Evolutionary conservation across 2,329 filamentous ascomycete species (phyloP).

Genomic region (Tolypocladium album): DNA sequence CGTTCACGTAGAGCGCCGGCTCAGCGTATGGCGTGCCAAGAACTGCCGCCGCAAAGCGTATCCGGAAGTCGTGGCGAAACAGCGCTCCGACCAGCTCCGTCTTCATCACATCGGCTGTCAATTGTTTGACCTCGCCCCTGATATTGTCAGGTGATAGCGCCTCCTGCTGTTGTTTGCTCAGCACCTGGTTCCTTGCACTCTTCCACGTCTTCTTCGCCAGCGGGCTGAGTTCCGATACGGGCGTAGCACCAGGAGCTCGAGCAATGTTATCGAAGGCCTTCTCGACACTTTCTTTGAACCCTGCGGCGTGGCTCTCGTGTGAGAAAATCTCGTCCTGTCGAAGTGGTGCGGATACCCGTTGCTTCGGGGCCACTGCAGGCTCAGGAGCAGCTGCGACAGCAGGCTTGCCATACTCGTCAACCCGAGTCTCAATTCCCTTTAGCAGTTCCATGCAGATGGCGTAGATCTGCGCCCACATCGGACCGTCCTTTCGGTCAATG

Average conservation of each 20-base stretch:
- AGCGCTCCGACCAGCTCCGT: constrained; percentile 49
- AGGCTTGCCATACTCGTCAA: constrained; percentile 49
- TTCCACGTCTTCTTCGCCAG: constrained; percentile 38
- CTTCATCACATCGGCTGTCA: constrained; percentile 33
- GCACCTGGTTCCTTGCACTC: constrained; percentile 34
- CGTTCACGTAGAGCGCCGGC: constrained; percentile 57
- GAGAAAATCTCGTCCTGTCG: constrained; percentile 35
- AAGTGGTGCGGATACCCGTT: constrained; percentile 27
- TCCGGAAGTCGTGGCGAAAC: constrained; percentile 60
- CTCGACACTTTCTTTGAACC: constrained; percentile 32
- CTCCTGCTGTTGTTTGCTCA: constrained; percentile 44
- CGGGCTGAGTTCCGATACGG: constrained; percentile 37
- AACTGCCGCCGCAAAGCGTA: constrained; percentile 54
- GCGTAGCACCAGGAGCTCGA: constrained; percentile 36
- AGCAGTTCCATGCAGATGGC: constrained; percentile 59
- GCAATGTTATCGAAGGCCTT: constrained; percentile 32
- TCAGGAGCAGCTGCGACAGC: constrained; percentile 20
- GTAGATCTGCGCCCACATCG: constrained; percentile 74
- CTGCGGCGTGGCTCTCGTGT: constrained; percentile 22
- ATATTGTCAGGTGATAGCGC: constrained; percentile 39
- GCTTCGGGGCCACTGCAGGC: constrained; percentile 18
- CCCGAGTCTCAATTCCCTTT: constrained; percentile 53
- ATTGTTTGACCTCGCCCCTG: constrained; percentile 33
- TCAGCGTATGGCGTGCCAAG: constrained; percentile 66
- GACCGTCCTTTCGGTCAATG: constrained; percentile 69